phyloP scores from a whole-genome alignment of 352 stramenopile species.

The Pythium brachiatum region DNA sequence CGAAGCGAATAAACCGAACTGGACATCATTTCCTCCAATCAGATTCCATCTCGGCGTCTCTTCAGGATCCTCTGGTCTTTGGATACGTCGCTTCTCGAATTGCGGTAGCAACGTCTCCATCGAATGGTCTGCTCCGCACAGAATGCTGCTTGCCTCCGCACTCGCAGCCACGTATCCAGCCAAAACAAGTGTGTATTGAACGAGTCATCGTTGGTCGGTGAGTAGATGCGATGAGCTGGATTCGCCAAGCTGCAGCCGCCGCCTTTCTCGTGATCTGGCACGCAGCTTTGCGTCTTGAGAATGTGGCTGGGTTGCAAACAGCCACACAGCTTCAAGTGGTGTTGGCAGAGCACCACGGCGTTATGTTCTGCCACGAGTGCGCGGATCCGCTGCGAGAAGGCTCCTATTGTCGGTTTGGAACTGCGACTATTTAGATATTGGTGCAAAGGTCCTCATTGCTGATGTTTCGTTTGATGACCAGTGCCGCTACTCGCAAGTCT shows the following conservation, averaged over 20 bases:
- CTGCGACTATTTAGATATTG: neutral
- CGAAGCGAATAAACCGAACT: too few species aligned
- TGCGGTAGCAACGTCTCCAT: too few species aligned
- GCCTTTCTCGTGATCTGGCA: too few species aligned
- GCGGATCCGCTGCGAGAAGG: conserved; percentile 24
- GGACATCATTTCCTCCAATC: neutral
- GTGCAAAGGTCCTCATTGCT: neutral
- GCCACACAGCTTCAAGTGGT: conserved; percentile 9
- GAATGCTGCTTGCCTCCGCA: too few species aligned
- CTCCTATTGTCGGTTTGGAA: conserved; percentile 14
- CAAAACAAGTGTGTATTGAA: too few species aligned
- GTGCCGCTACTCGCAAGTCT: conserved; percentile 6
- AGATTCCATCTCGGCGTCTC: neutral
- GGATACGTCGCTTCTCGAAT: too few species aligned
- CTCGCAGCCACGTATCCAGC: too few species aligned
- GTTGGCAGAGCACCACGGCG: conserved; percentile 21
- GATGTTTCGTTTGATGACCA: neutral
- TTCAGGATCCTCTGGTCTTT: neutral
- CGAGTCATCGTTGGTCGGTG: too few species aligned
- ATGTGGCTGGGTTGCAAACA: neutral
- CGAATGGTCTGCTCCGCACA: too few species aligned
- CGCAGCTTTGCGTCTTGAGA: neutral
- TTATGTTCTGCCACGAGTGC: conserved; percentile 30
- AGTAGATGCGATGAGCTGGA: too few species aligned
- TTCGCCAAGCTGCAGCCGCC: too few species aligned